Percentiles rank a stretch among this genome's conserved stretches.
Conservation (phyloP, 2,329 filamentous ascomycete species). For the Ilyonectria sp. region DNA sequence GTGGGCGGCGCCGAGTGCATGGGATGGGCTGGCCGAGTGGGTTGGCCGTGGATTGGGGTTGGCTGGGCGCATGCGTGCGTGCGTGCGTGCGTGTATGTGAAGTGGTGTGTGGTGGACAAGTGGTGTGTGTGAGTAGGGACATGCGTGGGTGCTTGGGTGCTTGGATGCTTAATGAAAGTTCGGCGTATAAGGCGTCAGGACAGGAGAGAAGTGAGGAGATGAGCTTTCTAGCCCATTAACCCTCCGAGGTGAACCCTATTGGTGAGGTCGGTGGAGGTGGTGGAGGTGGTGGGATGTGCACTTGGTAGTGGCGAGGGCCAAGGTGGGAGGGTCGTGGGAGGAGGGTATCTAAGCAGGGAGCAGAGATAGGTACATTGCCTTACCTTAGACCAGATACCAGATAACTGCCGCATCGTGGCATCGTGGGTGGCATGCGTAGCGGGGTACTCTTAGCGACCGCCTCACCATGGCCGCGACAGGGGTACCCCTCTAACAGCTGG, state of each 20-base stretch:
- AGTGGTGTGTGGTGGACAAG: conserved; percentile 8
- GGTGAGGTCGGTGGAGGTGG: conserved; percentile 9
- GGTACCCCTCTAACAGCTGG: conserved; percentile 29
- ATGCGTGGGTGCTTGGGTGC: not conserved
- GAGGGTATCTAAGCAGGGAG: not conserved
- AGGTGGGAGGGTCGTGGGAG: not conserved
- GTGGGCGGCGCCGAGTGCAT: conserved; percentile 21
- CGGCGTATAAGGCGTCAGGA: not conserved
- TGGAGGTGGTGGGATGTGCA: conserved; percentile 8
- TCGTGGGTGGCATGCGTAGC: conserved; percentile 29
- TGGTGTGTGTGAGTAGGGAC: conserved; percentile 4
- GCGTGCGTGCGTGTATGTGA: conserved; percentile 10
- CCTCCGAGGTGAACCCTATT: conserved; percentile 19
- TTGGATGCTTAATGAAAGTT: not conserved
- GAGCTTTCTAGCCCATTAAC: conserved; percentile 8
- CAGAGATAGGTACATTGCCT: not conserved
- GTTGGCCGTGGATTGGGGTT: conserved; percentile 4
- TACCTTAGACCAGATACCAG: not conserved
- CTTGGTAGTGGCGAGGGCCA: not conserved
- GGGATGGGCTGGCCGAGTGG: conserved; percentile 13
- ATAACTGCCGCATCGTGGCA: conserved; percentile 5
- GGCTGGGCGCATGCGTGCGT: not conserved
- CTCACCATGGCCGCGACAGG: conserved; percentile 2
- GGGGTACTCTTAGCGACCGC: conserved; percentile 29
- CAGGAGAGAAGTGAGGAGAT: conserved; percentile 1